Base-by-base conservation (phyloP, 2,329 filamentous ascomycete species). In the Verticillium albo-atrum region DNA sequence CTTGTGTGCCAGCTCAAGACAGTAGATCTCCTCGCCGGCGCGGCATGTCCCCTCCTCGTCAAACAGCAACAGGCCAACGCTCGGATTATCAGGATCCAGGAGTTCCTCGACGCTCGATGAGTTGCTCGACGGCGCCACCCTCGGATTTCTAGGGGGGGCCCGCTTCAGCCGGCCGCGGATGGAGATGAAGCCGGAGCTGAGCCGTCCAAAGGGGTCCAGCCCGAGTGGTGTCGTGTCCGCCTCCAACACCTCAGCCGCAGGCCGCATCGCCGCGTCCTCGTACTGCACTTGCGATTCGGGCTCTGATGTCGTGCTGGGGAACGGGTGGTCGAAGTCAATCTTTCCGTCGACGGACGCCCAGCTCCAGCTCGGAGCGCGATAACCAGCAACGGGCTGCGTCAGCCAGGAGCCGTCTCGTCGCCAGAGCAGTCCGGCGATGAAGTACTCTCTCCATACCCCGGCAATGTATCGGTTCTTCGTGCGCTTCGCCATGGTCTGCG, bases 401-500 rank as follows among this genome's bases (percentile, higher is more conserved):
- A 37, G 35, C 35, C 35, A 37, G 6, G 35, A 37, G 35, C 35
- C 35, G 15, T 37, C 35, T 17, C 35, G 35, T 14, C 61, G 54
- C 61, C 61, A 62, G 30, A 47, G 61, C 17, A 62, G 9, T 7
- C 50, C 20, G 5, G 55, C 27, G 25, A 61, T 55, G 10, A 62
- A 34, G 2, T 28, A 55, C 4, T 32, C 25, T 12, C 59, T 52
- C 71, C 71, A 73, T 23, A 73, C 42, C 1, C 71, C 69, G 0
- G 71, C 71, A 1, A 65, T 58, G 54, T 72, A 73, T 9, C 65
- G 55, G 15, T 66, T 66, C 0, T 58, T 57, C 5, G 63, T 65
- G 2, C 58, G 63, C 34, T 62, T 59, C 30, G 65, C 64, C 34
- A 72, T 53, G 4, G 62, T 58, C 4, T 61, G 63, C 0, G 70